These are phyloP conservation scores for Sequoiadendron giganteum DNA, from an alignment of 75 land plant species.

Conservation along the genomic window DNA sequence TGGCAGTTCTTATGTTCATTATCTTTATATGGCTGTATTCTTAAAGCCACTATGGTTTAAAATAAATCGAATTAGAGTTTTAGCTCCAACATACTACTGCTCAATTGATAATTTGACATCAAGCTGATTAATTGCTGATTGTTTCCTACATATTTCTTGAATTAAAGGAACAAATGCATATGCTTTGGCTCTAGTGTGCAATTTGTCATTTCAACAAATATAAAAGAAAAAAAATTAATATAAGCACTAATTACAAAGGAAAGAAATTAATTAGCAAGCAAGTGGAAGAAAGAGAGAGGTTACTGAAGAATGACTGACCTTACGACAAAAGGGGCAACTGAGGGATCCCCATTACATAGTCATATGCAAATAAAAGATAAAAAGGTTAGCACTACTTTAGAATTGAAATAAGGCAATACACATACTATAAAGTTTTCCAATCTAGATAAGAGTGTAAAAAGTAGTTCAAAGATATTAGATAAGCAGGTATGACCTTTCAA, in stretches of 20 bases:
- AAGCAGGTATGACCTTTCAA: constrained; percentile 68
- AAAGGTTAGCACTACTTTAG: background rate
- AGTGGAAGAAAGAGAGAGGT: constrained; percentile 6
- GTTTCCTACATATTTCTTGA: background rate
- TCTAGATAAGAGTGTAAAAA: background rate
- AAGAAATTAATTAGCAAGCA: background rate
- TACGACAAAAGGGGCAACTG: constrained; percentile 98
- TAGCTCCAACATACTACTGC: background rate
- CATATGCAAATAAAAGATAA: background rate
- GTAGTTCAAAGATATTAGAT: background rate
- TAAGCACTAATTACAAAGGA: background rate
- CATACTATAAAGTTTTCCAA: background rate
- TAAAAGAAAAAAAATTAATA: background rate
- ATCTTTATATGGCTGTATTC: background rate
- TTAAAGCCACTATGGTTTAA: background rate
- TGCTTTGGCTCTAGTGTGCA: background rate
- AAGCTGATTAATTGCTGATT: background rate
- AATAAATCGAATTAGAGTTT: background rate
- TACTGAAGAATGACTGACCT: constrained; percentile 47
- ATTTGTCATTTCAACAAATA: background rate
- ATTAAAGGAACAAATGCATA: background rate
- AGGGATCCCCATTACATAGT: constrained; percentile 9
- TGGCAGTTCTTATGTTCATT: background rate
- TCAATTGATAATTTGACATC: background rate
- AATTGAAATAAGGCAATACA: background rate